These are phyloP conservation scores for Leishmania tarentolae DNA, from an alignment of 208 protist species.

Conservation along the genomic window DNA sequence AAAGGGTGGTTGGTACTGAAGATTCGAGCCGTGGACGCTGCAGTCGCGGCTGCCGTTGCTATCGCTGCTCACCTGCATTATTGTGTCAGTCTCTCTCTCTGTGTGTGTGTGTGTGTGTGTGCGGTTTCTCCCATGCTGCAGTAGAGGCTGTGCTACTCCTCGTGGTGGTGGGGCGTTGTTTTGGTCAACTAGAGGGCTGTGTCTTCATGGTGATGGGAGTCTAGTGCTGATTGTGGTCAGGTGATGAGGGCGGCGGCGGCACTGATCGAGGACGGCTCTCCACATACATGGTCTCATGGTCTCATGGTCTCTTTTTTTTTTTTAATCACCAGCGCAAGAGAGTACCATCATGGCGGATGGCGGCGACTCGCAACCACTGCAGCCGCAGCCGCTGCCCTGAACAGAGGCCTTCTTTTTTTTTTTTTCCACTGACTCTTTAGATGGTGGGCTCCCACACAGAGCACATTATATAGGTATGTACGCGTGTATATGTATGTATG, in stretches of 20 bases:
- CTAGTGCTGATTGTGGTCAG: not conserved
- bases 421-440: not conserved
- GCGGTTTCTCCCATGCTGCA: not conserved
- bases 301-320: no score
- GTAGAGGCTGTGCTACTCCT: not conserved
- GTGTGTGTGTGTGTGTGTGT: slow-evolving; percentile 5
- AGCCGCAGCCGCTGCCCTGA: not conserved
- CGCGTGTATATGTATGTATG: no score
- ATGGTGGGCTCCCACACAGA: no score
- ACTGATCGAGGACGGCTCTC: no score
- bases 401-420: not conserved
- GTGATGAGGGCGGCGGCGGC: no score
- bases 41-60: not conserved
- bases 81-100: not conserved
- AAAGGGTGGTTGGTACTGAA: no score
- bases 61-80: not conserved
- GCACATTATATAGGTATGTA: no score
- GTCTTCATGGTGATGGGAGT: not conserved
- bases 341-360: not conserved
- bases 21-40: not conserved
- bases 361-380: not conserved
- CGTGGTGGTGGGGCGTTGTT: not conserved
- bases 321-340: not conserved
- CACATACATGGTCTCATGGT: no score
- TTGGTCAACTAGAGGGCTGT: not conserved